phyloP scores from a whole-genome alignment of 1,284 basidiomycete genomes.

The Ustilago lituana region DNA sequence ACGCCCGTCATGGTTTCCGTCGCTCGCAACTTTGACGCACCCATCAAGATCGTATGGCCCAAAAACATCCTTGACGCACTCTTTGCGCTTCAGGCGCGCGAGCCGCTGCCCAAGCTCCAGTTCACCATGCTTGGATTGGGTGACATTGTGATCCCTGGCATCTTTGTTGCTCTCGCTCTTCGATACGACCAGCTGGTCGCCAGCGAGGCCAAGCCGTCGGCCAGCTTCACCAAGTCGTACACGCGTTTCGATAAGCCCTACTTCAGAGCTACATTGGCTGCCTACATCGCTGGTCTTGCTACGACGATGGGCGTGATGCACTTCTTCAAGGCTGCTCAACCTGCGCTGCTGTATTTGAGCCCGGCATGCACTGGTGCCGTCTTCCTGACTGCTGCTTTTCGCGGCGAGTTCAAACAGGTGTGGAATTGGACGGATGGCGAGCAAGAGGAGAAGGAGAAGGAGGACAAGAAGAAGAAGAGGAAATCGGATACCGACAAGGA shows the following conservation, averaged over 20 bases:
- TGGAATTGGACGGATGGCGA: slow-evolving; percentile 59
- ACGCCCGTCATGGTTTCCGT: slow-evolving; percentile 71
- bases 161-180: slow-evolving; percentile 85
- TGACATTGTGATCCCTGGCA: slow-evolving; percentile 88
- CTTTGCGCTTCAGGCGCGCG: slow-evolving; percentile 15
- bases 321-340: slow-evolving; percentile 80
- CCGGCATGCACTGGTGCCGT: slow-evolving; percentile 71
- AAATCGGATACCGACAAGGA: slow-evolving; percentile 13
- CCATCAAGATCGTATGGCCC: slow-evolving; percentile 74
- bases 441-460: slow-evolving; percentile 33
- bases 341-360: slow-evolving; percentile 86
- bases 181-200: slow-evolving; percentile 80
- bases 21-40: slow-evolving; percentile 89
- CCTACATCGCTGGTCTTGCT: slow-evolving; percentile 81
- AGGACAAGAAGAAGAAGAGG: slow-evolving; percentile 22
- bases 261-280: slow-evolving; percentile 77
- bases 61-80: slow-evolving; percentile 63
- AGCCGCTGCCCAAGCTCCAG: slow-evolving; percentile 69
- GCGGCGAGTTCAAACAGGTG: slow-evolving; percentile 66
- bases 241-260: slow-evolving; percentile 77
- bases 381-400: slow-evolving; percentile 62
- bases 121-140: slow-evolving; percentile 93
- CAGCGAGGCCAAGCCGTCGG: slow-evolving; percentile 63
- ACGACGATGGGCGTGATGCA: slow-evolving; percentile 91
- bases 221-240: slow-evolving; percentile 51